These are phyloP conservation scores for Babjeviella inositovora DNA, from an alignment of 805 yeast genomes.

Conservation along the genomic window DNA sequence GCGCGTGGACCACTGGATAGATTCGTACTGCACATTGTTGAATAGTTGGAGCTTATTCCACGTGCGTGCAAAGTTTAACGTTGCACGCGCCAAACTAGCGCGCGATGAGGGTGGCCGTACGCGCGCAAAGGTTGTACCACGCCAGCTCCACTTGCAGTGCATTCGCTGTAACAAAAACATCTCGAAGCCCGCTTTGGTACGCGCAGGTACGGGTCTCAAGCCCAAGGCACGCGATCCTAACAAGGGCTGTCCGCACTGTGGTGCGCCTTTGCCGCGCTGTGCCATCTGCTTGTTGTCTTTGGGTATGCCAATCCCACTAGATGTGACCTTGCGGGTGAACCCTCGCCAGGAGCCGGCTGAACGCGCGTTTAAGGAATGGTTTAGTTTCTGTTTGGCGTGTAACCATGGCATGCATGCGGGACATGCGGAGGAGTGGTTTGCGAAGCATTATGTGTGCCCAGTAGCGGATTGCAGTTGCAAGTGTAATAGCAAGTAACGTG, in stretches of 20 bases:
- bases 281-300: slow-evolving; percentile 73
- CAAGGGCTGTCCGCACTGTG: slow-evolving; percentile 64
- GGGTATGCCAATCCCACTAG: slow-evolving; percentile 44
- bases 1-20: slow-evolving; percentile 68
- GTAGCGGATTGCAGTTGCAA: slow-evolving; percentile 85
- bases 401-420: slow-evolving; percentile 92
- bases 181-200: slow-evolving; percentile 12
- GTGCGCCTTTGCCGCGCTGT: slow-evolving; percentile 77
- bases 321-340: slow-evolving; percentile 8
- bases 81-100: slow-evolving; percentile 52
- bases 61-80: slow-evolving; percentile 76
- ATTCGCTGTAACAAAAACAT: slow-evolving; percentile 66
- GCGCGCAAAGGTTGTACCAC: slow-evolving; percentile 35
- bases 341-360: slow-evolving; percentile 13
- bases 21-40: slow-evolving; percentile 46
- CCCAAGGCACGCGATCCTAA: slow-evolving; percentile 2
- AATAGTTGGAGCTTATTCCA: slow-evolving; percentile 73
- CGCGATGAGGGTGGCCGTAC: slow-evolving; percentile 27
- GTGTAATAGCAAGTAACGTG: slow-evolving; percentile 40
- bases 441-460: slow-evolving; percentile 76
- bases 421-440: slow-evolving; percentile 94
- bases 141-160: slow-evolving; percentile 75
- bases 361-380: slow-evolving; percentile 58
- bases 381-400: slow-evolving; percentile 80
- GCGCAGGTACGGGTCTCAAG: slow-evolving; percentile 3